Evolutionary conservation across 345 rosid species (phyloP).

Genomic region (Brassica cretica): DNA sequence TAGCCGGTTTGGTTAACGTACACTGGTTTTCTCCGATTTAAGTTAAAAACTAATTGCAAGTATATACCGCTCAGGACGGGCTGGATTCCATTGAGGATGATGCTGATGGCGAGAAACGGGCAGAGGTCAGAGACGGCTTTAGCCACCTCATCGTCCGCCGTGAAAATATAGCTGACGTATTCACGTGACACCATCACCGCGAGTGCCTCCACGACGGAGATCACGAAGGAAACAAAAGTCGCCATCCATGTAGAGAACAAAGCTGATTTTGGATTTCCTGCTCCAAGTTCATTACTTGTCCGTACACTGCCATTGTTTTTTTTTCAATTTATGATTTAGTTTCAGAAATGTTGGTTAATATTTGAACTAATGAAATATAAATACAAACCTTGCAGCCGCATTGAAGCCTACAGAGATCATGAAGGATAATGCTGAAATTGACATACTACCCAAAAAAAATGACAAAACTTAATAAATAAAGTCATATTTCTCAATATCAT

Average conservation of each 20-base stretch:
- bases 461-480: not conserved
- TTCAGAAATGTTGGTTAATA: not conserved
- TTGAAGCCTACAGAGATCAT: conserved; percentile 92
- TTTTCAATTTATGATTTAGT: not conserved
- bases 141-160: conserved; percentile 57
- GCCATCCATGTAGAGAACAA: conserved; percentile 54
- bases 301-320: conserved; percentile 48
- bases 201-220: conserved; percentile 43
- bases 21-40: not conserved
- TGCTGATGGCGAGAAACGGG: conserved; percentile 62
- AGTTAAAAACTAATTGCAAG: not conserved
- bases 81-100: conserved; percentile 65
- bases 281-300: conserved; percentile 81
- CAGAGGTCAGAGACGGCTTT: conserved; percentile 65
- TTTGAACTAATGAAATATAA: not conserved
- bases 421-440: conserved; percentile 53
- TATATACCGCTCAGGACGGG: conserved; percentile 66
- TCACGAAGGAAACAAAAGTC: conserved; percentile 46
- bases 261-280: conserved; percentile 61
- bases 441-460: conserved; percentile 45
- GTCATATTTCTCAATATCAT: not conserved
- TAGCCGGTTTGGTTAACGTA: not conserved
- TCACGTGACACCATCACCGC: conserved; percentile 41
- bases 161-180: conserved; percentile 57
- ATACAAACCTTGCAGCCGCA: conserved; percentile 78